Evolutionary conservation across 805 yeast species (phyloP), one percentile per base, ranked within the genome.

Genomic region (Schizosaccharomyces lindneri): DNA sequence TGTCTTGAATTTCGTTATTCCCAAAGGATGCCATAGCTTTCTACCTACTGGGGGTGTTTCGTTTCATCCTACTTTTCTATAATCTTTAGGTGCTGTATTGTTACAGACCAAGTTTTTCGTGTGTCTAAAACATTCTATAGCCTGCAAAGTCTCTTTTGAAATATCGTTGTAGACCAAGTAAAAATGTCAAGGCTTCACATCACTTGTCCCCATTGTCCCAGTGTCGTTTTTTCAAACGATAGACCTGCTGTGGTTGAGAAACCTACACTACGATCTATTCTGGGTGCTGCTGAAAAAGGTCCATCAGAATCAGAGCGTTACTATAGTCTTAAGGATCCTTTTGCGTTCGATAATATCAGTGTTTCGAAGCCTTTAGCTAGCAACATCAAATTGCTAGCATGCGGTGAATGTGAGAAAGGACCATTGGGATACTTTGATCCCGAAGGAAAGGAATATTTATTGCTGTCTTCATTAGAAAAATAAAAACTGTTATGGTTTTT

Each of bases 401-500:
- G 67, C 48, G 67, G 67, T 13, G 67, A 65, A 39, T 65, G 67
- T 59, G 67, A 65, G 59, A 64, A 64, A 24, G 67, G 67, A 9
- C 67, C 67, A 19, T 39, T 65, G 57, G 67, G 67, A 11, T 65
- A 65, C 46, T 65, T 60, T 59, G 65, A 63, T 59, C 19, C 29
- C 11, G 27, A 4, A 13, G 46, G 17, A 19, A 57, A 57, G 27
- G 60, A 57, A 36, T 57, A 57, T 36, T 36, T 57, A 57, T 21
- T 57, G 57, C 4, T 51, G 57, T 29, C 39, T 29, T 24, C 57
- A 13, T 17, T 46, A 7, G 51, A 46, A 24, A 46, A 46, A 46
- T 36, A 13, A 11, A 13, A 13, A 36, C 13, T 11, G 15, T 5
- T 36, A 9, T 36, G 17, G 9, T 36, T 7, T 36, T 13, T 36